phyloP scores from a whole-genome alignment of 768 basidiomycete species.

The Omphalotus guepiniiformis region DNA sequence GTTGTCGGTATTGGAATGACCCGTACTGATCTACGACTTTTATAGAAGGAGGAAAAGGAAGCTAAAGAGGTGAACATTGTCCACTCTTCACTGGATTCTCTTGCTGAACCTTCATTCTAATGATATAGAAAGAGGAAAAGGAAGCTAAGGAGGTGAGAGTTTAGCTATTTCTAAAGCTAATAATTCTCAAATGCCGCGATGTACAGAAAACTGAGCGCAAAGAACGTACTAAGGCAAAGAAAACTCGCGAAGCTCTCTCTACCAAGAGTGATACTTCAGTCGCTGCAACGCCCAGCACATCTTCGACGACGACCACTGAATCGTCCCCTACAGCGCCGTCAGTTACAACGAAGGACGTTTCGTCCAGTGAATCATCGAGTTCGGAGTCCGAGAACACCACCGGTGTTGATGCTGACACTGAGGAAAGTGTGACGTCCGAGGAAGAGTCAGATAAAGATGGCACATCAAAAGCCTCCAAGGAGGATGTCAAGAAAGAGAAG shows the following conservation, averaged over 20 bases:
- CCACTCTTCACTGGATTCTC: neutral
- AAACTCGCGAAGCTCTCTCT: conserved; percentile 28
- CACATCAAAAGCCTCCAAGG: conserved; percentile 24
- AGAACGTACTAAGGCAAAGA: conserved; percentile 54
- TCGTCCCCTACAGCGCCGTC: conserved; percentile 17
- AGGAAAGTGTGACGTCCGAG: conserved; percentile 74
- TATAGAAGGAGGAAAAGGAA: conserved; percentile 49
- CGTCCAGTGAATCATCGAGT: conserved; percentile 33
- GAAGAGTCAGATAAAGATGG: conserved; percentile 49
- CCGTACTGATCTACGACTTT: neutral
- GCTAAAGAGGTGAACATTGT: conserved; percentile 47
- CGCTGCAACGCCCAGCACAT: conserved; percentile 10
- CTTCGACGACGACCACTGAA: conserved; percentile 9
- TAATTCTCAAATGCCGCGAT: conserved; percentile 11
- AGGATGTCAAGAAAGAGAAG: conserved; percentile 52
- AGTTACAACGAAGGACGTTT: neutral
- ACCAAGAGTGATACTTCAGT: conserved; percentile 32
- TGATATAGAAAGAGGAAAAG: conserved; percentile 39
- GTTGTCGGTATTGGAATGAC: neutral
- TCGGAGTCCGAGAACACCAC: conserved; percentile 60
- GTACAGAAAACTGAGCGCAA: conserved; percentile 52
- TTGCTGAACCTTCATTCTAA: conserved; percentile 10
- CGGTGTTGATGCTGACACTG: conserved; percentile 68
- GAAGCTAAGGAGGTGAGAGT: conserved; percentile 41
- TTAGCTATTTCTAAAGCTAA: neutral